Evolutionary conservation across 2,329 filamentous ascomycete genomes (phyloP).

Genomic region (Sclerotinia subarctica): DNA sequence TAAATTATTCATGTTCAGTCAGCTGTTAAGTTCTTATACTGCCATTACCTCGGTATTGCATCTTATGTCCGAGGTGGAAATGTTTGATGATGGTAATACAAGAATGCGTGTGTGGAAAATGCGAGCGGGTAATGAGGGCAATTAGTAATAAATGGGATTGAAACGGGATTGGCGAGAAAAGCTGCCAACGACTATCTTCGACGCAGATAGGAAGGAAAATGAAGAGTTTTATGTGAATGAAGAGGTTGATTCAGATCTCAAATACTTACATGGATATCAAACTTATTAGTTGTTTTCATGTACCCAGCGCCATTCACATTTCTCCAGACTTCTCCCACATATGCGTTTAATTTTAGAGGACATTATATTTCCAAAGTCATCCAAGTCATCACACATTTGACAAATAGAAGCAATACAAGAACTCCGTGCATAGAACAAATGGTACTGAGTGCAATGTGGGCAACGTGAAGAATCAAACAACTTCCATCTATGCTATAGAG

Average conservation of each 20-base stretch:
- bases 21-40: not conserved
- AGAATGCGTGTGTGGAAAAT: not conserved
- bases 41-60: not conserved
- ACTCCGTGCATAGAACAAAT: not conserved
- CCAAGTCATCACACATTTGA: not conserved
- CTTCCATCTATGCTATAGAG: not conserved
- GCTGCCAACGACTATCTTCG: too few species aligned
- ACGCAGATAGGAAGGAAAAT: too few species aligned
- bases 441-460: too few species aligned
- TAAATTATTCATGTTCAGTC: not conserved
- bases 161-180: too few species aligned
- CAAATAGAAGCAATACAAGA: not conserved
- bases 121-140: not conserved
- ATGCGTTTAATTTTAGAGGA: too few species aligned
- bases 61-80: not conserved
- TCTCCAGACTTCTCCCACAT: too few species aligned
- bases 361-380: too few species aligned
- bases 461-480: not conserved
- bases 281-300: too few species aligned
- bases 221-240: too few species aligned
- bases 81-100: not conserved
- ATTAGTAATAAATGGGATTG: not conserved
- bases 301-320: too few species aligned
- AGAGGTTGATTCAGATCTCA: too few species aligned
- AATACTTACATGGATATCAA: too few species aligned